Evolutionary conservation across 2,329 filamentous ascomycete species (phyloP).

Genomic region (Fusarium irregulare): DNA sequence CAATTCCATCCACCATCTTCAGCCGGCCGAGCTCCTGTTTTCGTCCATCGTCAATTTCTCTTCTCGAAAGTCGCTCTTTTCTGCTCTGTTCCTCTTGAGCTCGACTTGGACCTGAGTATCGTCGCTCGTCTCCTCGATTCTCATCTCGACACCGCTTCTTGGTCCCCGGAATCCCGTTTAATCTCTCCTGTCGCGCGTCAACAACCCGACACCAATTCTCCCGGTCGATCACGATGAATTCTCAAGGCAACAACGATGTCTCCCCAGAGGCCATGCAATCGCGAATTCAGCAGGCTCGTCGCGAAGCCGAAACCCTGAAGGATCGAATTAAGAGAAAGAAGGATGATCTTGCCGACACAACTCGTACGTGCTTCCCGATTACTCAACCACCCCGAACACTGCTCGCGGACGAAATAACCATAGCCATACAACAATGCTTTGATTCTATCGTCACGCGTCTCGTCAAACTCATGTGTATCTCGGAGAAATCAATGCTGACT

Average conservation of each 20-base stretch:
- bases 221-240: slow-evolving; percentile 61
- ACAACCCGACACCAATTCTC: slow-evolving; percentile 16
- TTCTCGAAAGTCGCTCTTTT: slow-evolving; percentile 38
- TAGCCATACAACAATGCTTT: neutral
- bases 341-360: slow-evolving; percentile 98
- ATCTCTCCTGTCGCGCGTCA: slow-evolving; percentile 27
- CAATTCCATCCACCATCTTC: slow-evolving; percentile 44
- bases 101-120: slow-evolving; percentile 40
- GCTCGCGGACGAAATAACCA: neutral
- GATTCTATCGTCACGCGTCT: neutral
- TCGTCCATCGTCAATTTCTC: slow-evolving; percentile 37
- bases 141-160: slow-evolving; percentile 33
- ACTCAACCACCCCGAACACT: neutral
- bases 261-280: slow-evolving; percentile 88
- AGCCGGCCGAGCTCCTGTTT: slow-evolving; percentile 43
- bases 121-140: slow-evolving; percentile 26
- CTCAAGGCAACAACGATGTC: slow-evolving; percentile 69
- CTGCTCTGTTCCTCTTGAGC: slow-evolving; percentile 40
- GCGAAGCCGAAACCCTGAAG: slow-evolving; percentile 97
- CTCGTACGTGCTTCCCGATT: slow-evolving; percentile 74
- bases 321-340: slow-evolving; percentile 99
- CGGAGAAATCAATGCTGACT: slow-evolving; percentile 43
- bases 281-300: slow-evolving; percentile 89
- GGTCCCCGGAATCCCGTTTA: slow-evolving; percentile 26
- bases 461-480: neutral